Conservation (phyloP, 1,284 basidiomycete genomes). For the Sphagnurus paluster region DNA sequence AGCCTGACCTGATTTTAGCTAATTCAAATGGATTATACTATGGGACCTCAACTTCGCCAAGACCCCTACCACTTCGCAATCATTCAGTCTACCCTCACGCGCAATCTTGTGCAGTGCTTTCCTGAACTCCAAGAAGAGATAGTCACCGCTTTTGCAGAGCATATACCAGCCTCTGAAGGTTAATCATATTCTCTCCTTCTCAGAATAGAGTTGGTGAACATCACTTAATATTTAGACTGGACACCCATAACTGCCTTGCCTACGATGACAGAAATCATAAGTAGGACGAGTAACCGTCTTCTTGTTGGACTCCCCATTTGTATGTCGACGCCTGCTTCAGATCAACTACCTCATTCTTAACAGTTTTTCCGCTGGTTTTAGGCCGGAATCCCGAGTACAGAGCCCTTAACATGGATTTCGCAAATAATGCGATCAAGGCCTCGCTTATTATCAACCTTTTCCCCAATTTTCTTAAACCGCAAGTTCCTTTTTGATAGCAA, state of each 20-base stretch:
- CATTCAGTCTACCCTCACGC: constrained; percentile 33
- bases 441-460: constrained; percentile 30
- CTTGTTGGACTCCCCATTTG: constrained; percentile 27
- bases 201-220: too few relatives aligned
- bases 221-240: too few relatives aligned
- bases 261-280: constrained; percentile 20
- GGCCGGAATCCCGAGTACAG: constrained; percentile 41
- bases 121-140: constrained; percentile 36
- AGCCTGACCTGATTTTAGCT: constrained; percentile 12
- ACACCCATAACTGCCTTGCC: not conserved
- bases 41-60: constrained; percentile 25
- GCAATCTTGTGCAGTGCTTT: constrained; percentile 30
- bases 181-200: too few relatives aligned
- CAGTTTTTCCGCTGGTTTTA: constrained; percentile 19
- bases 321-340: too few relatives aligned
- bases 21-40: constrained; percentile 26
- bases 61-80: constrained; percentile 33
- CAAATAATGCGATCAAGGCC: constrained; percentile 29
- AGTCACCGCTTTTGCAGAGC: constrained; percentile 28
- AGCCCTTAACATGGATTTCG: constrained; percentile 33
- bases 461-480: constrained; percentile 33
- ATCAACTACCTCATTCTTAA: too few relatives aligned
- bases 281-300: constrained; percentile 23
- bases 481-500: too few relatives aligned
- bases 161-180: constrained; percentile 23